These are phyloP conservation scores for Trichosporon sp. DNA, from an alignment of 1,284 basidiomycete genomes.

Conservation along the genomic window DNA sequence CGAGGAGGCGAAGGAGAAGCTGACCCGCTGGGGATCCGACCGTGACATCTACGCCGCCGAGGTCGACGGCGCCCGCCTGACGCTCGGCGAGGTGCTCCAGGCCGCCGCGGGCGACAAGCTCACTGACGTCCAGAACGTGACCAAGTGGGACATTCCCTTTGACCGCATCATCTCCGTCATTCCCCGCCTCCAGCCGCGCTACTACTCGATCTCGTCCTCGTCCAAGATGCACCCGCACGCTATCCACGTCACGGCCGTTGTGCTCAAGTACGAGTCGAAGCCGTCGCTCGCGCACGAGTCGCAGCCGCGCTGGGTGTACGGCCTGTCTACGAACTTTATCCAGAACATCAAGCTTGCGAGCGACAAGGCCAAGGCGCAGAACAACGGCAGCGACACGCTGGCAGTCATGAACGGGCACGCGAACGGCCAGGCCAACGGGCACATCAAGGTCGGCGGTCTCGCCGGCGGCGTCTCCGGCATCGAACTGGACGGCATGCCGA, in stretches of 20 bases:
- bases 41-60: constrained; percentile 77
- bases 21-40: constrained; percentile 75
- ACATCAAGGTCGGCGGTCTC: constrained; percentile 1
- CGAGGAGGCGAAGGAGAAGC: constrained; percentile 64
- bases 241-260: constrained; percentile 92
- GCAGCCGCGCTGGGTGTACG: constrained; percentile 59
- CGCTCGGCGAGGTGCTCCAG: constrained; percentile 85
- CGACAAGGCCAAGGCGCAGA: background rate
- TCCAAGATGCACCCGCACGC: constrained; percentile 82
- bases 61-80: constrained; percentile 75
- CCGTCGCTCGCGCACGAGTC: constrained; percentile 53
- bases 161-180: constrained; percentile 91
- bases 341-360: constrained; percentile 78
- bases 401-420: background rate
- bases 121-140: constrained; percentile 56
- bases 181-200: constrained; percentile 89
- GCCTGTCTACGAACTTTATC: constrained; percentile 84
- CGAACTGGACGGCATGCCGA: constrained; percentile 14
- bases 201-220: constrained; percentile 96
- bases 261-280: constrained; percentile 78
- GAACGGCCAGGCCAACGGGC: background rate
- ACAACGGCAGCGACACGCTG: background rate
- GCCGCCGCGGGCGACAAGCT: constrained; percentile 72
- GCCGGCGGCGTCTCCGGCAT: constrained; percentile 2
- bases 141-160: constrained; percentile 85